Base-by-base conservation (phyloP, 345 rosid genomes). In the Erucastrum elatum region DNA sequence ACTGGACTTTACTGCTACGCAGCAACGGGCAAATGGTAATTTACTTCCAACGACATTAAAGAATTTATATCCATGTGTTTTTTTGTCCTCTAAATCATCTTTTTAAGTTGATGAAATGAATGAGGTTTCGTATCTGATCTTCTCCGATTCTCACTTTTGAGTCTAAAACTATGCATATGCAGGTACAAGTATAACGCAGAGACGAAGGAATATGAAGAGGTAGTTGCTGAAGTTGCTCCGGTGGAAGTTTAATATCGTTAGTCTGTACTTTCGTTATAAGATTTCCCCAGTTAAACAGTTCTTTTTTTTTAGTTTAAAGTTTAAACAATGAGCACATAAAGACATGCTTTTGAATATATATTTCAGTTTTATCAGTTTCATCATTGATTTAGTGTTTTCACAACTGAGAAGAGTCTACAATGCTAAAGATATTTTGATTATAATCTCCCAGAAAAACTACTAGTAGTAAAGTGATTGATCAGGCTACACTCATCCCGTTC, bases 1-100 rank as follows among this genome's bases (percentile, higher is more conserved):
- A 89, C 96, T 0, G 89, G 94, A 71, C 82, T 95, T 15, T 90
- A 87, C 82, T 93, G 94, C 83, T 88, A 84, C 2, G 99, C 96
- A 62, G 75, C 90, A 72, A 86, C 98, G 53, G 94, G 96, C 35
- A 89, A 87, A 83, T 95, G 99, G 99, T 93, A 93, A 74, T 29
- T 31, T 25, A 30, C 25, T 49, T 49, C 21, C 56, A 49, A 49
- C 17, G 17, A 49, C 56, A n/a, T 49, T 49, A 13, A 15, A 21
- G 25, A n/a, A 34, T 33, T 30, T 59, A 46, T 34, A 41, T 66
- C 26, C 29, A 25, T 65, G 61, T 30, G 33, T 61, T 66, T 74
- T 68, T 59, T 29, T 29, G 31, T 29, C 39, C 31, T 55, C 27
- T 68, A 13, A n/a, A 69, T 51, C 30, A 61, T 13, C 2, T 10